Evolutionary conservation across 2,329 filamentous ascomycete species (phyloP).

Genomic region (Colletotrichum spinosum): DNA sequence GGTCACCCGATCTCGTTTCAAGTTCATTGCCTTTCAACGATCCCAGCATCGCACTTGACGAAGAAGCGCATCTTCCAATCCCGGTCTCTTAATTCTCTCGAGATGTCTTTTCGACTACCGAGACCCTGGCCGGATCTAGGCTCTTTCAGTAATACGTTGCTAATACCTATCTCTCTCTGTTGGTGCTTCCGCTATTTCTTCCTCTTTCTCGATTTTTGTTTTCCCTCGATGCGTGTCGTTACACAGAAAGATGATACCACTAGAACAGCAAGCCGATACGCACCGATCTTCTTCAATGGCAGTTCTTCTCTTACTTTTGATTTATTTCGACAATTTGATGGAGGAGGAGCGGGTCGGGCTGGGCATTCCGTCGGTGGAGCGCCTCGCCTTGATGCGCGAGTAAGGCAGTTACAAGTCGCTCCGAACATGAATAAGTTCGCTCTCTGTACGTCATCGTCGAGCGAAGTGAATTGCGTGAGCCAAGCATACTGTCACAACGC

Average conservation of each 20-base stretch:
- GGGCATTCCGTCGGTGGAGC: too few relatives aligned
- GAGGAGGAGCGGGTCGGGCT: neutral
- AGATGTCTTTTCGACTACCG: conserved; percentile 10
- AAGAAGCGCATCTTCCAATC: conserved; percentile 16
- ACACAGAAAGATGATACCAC: conserved; percentile 39
- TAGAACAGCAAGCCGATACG: conserved; percentile 38
- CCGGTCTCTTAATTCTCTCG: conserved; percentile 23
- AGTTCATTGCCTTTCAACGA: conserved; percentile 13
- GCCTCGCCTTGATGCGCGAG: too few relatives aligned
- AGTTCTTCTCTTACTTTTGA: conserved; percentile 5
- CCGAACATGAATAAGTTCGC: too few relatives aligned
- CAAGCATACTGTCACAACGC: too few relatives aligned
- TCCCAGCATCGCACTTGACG: neutral
- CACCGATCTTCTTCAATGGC: conserved; percentile 28
- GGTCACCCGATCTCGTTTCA: neutral
- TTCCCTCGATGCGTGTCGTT: conserved; percentile 36
- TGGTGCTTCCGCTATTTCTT: conserved; percentile 6
- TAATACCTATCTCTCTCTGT: conserved; percentile 24
- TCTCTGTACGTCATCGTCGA: too few relatives aligned
- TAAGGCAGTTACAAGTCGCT: too few relatives aligned
- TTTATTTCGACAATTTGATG: neutral
- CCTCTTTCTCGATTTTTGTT: conserved; percentile 4
- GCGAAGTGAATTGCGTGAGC: too few relatives aligned
- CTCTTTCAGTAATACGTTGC: conserved; percentile 17
- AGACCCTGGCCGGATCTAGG: conserved; percentile 23